phyloP scores from a whole-genome alignment of 1,284 basidiomycete species.

The Crucibulum cyathiforme region DNA sequence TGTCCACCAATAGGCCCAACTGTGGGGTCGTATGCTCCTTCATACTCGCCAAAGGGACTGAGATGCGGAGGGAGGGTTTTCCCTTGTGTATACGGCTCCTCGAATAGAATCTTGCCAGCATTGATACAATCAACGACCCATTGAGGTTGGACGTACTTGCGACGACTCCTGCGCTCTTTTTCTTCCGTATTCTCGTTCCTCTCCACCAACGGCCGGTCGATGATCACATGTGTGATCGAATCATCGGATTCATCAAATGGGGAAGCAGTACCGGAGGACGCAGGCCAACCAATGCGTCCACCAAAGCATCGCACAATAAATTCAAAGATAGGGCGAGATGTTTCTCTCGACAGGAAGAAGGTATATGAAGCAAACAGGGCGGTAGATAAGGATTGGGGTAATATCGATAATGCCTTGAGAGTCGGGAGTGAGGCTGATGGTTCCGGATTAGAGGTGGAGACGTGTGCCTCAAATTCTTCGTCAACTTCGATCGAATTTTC shows the following conservation, averaged over 20 bases:
- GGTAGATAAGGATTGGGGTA: constrained; percentile 58
- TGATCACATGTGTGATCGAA: constrained; percentile 94
- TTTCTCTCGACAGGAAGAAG: constrained; percentile 96
- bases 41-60: constrained; percentile 90
- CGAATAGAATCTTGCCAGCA: constrained; percentile 81
- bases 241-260: constrained; percentile 77
- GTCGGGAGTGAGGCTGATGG: constrained; percentile 72
- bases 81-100: constrained; percentile 89
- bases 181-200: constrained; percentile 60
- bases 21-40: constrained; percentile 80
- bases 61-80: constrained; percentile 92
- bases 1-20: constrained; percentile 43
- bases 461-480: constrained; percentile 74
- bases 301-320: constrained; percentile 95
- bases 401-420: constrained; percentile 72
- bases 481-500: constrained; percentile 50
- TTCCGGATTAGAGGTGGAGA: constrained; percentile 66
- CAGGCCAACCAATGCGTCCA: constrained; percentile 89
- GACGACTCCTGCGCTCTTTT: constrained; percentile 66
- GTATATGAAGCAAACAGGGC: constrained; percentile 86
- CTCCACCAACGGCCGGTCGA: constrained; percentile 82
- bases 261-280: constrained; percentile 84
- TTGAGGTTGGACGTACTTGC: constrained; percentile 96
- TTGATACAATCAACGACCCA: constrained; percentile 99
- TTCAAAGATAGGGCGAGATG: constrained; percentile 91